Conservation (phyloP, 2,329 filamentous ascomycete genomes). For the Phaeosphaeria sp. region DNA sequence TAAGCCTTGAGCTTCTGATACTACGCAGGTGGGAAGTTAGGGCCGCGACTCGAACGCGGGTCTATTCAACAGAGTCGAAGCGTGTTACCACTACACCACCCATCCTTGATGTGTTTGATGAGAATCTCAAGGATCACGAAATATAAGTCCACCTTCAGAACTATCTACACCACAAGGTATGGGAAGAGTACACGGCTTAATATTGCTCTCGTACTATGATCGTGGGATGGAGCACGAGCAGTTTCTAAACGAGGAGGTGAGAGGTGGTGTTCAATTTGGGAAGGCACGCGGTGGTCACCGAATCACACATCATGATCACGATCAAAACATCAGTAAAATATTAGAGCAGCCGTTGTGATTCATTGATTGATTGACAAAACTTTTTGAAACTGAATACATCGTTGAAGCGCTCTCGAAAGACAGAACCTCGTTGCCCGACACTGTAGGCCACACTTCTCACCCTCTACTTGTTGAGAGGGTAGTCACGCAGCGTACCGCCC, state of each 20-base stretch:
- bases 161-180: no score
- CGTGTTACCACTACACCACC: slow-evolving; percentile 8
- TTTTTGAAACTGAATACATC: no score
- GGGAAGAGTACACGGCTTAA: no score
- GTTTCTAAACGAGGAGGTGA: neutral
- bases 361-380: neutral
- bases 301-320: neutral
- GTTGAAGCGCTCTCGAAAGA: no score
- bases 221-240: neutral
- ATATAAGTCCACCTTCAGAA: no score
- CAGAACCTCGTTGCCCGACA: no score
- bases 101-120: neutral
- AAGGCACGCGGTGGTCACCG: neutral
- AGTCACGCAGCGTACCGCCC: neutral
- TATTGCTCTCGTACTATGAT: no score
- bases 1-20: neutral
- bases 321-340: neutral
- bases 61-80: neutral
- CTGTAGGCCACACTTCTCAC: no score
- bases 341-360: neutral
- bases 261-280: neutral
- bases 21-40: neutral
- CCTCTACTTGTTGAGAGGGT: neutral
- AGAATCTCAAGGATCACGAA: no score
- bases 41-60: slow-evolving; percentile 7